These are phyloP conservation scores for Fomitopsis betulina DNA, from an alignment of 1,284 basidiomycete species.

Conservation along the genomic window DNA sequence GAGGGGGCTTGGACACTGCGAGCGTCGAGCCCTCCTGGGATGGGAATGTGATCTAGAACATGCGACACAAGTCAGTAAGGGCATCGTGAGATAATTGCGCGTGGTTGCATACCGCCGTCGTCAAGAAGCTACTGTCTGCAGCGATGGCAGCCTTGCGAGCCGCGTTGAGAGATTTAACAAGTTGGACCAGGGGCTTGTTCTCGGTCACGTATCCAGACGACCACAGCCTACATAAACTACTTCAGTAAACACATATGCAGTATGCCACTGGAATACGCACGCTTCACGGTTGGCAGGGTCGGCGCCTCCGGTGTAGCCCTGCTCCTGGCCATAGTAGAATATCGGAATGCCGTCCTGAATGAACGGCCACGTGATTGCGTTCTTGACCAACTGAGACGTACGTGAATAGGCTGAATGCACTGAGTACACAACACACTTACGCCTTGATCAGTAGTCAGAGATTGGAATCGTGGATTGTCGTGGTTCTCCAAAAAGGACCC, in stretches of 20 bases:
- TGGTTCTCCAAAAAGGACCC: too few relatives aligned
- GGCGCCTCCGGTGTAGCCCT: slow-evolving; percentile 25
- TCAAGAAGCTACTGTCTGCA: slow-evolving; percentile 44
- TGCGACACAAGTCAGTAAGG: too few relatives aligned
- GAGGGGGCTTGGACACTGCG: slow-evolving; percentile 57
- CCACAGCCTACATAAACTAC: not conserved
- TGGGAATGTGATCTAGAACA: slow-evolving; percentile 42
- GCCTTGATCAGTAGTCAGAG: too few relatives aligned
- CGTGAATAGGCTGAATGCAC: too few relatives aligned
- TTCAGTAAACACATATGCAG: too few relatives aligned
- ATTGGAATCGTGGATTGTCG: too few relatives aligned
- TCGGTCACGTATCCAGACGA: slow-evolving; percentile 12
- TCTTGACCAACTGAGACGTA: too few relatives aligned
- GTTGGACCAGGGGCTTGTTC: slow-evolving; percentile 46
- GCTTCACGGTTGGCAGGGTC: slow-evolving; percentile 58
- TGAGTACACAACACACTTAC: too few relatives aligned
- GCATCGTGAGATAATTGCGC: not conserved
- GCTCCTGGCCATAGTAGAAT: slow-evolving; percentile 59
- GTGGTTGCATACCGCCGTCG: slow-evolving; percentile 24
- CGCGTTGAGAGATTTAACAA: slow-evolving; percentile 52
- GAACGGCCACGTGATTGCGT: too few relatives aligned
- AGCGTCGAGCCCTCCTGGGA: slow-evolving; percentile 40
- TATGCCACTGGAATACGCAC: slow-evolving; percentile 29
- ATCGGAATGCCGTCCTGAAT: too few relatives aligned
- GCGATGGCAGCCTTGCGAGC: slow-evolving; percentile 53